These are phyloP conservation scores for Apiospora koreana DNA, from an alignment of 2,329 filamentous ascomycete species.

Conservation along the genomic window DNA sequence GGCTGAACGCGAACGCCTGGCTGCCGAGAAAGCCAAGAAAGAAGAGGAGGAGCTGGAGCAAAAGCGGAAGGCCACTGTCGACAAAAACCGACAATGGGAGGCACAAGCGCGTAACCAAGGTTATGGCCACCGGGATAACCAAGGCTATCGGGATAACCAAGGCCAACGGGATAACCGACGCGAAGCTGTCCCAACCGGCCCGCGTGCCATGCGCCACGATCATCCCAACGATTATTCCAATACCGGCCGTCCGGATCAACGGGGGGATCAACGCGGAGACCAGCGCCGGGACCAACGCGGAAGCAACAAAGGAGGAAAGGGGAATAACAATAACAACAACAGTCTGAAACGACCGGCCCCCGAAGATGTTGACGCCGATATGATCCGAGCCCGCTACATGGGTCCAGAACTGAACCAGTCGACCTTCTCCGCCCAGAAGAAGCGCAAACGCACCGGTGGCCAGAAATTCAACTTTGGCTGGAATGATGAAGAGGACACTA, in stretches of 20 bases:
- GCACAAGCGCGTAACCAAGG: constrained; percentile 30
- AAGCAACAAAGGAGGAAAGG: constrained; percentile 35
- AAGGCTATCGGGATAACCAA: constrained; percentile 20
- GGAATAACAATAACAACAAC: constrained; percentile 42
- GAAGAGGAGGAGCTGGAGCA: constrained; percentile 51
- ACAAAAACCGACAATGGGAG: constrained; percentile 37
- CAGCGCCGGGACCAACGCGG: no score
- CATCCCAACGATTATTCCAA: constrained; percentile 13
- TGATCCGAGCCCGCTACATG: constrained; percentile 84
- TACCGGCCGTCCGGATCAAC: constrained; percentile 18
- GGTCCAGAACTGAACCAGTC: constrained; percentile 81
- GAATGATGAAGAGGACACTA: constrained; percentile 94
- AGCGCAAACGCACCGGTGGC: constrained; percentile 86
- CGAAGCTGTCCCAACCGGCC: constrained; percentile 64
- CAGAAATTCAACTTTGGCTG: constrained; percentile 99
- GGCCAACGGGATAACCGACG: constrained; percentile 22
- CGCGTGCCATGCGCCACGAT: constrained; percentile 64
- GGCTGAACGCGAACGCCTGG: constrained; percentile 71
- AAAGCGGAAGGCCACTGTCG: constrained; percentile 19
- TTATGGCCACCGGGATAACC: constrained; percentile 13
- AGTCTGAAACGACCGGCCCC: constrained; percentile 29
- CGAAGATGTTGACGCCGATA: constrained; percentile 70
- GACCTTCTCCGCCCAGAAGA: constrained; percentile 94
- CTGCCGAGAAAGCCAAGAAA: constrained; percentile 70
- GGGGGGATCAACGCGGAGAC: constrained; percentile 45